These are phyloP conservation scores for Trichocladium antarcticum DNA, from an alignment of 495 filamentous ascomycete genomes.

Conservation along the genomic window DNA sequence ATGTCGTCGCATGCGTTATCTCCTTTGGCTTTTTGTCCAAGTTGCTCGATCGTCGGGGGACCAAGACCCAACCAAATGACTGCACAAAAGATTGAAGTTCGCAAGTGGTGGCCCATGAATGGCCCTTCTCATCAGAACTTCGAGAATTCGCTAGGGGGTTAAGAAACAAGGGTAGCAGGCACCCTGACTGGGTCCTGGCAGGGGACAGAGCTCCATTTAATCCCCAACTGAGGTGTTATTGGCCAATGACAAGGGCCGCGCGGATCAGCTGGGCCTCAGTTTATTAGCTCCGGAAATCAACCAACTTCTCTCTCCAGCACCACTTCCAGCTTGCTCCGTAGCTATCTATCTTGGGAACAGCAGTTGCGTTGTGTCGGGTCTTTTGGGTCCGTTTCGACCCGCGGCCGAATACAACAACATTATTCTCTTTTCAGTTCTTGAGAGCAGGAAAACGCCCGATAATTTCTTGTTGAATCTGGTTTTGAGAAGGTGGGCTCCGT, in stretches of 20 bases:
- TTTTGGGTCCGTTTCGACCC: no score
- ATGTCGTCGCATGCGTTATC: no score
- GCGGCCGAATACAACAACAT: no score
- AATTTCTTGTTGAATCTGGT: no score
- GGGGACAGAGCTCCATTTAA: constrained; percentile 6
- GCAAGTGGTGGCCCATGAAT: constrained; percentile 1
- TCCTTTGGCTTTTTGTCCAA: no score
- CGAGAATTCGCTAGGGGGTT: constrained; percentile 10
- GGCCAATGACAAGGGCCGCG: not conserved
- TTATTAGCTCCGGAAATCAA: not conserved
- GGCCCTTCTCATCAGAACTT: constrained; percentile 1
- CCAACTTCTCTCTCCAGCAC: not conserved
- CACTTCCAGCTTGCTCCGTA: not conserved
- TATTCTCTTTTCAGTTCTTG: no score
- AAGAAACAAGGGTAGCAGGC: not conserved
- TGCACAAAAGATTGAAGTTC: not conserved
- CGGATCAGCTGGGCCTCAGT: constrained; percentile 1
- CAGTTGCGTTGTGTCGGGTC: not conserved
- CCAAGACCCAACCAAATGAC: not conserved
- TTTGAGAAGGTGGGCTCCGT: no score
- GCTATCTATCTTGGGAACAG: not conserved
- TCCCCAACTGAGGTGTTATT: not conserved
- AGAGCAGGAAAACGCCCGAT: no score
- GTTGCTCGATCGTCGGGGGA: no score
- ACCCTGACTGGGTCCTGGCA: not conserved